Percentiles rank a stretch among this genome's conserved stretches.
These are phyloP conservation scores for Aspergillus felis DNA, from an alignment of 2,329 filamentous ascomycete species.

Conservation along the genomic window DNA sequence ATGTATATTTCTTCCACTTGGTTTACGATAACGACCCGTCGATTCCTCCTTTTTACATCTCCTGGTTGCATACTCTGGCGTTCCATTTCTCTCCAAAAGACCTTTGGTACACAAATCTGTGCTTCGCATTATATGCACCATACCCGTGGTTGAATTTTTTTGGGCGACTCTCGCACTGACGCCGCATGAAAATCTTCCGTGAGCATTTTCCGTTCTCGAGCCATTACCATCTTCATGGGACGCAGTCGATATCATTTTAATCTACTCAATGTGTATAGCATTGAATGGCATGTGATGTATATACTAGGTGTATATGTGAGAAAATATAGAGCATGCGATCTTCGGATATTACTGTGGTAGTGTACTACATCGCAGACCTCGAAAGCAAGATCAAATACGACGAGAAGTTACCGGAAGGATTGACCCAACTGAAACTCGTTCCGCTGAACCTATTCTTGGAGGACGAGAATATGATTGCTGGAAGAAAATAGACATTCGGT, in stretches of 20 bases:
- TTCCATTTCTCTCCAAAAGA: background rate
- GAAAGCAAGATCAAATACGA: background rate
- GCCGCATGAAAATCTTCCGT: background rate
- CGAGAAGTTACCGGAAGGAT: background rate
- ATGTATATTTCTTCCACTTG: background rate
- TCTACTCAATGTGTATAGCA: background rate
- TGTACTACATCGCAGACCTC: background rate
- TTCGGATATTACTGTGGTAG: background rate
- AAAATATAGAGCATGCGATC: background rate
- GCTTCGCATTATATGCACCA: background rate
- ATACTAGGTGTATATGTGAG: constrained; percentile 3
- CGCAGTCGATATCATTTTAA: background rate
- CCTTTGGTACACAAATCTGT: background rate
- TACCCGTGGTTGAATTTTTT: background rate
- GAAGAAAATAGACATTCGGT: background rate
- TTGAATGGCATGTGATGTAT: constrained; percentile 7
- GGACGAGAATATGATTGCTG: background rate
- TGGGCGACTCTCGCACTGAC: background rate
- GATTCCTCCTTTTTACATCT: background rate
- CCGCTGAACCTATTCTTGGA: background rate
- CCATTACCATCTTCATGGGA: background rate
- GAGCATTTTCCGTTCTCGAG: background rate
- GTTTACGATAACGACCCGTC: background rate
- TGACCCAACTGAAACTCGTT: background rate
- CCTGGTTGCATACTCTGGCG: background rate